Base-by-base conservation (phyloP, 371 early-diverging fungal genomes). In the Batkoa obscura region DNA sequence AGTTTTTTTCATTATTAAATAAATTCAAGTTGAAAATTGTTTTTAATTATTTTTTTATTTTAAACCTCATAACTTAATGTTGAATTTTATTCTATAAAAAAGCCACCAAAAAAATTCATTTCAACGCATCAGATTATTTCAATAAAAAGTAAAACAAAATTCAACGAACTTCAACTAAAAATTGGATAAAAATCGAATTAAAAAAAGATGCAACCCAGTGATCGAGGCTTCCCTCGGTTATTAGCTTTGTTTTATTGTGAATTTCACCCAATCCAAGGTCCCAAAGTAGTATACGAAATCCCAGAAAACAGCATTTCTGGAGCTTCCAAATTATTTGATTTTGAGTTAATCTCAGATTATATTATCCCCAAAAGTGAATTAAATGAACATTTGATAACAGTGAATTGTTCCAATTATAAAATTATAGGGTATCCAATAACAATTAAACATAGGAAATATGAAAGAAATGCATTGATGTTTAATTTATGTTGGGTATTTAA, bases 401-500 rank as follows among this genome's bases (percentile, higher is more conserved):
- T 73, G 41, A 71, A 73, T 0, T n/a, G n/a, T n/a, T n/a, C n/a
- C n/a, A n/a, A n/a, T n/a, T 82, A 84, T 64, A 79, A 83, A 57
- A 75, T 88, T 10, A 74, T 87, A 65, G 82, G 90, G 0, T 79
- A 73, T 64, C 90, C 90, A 10, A 80, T 88, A 17, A 68, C 70
- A 8, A 75, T 91, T 31, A 74, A 78, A 53, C 72, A 84, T 61
- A 72, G 72, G 55, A 79, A 80, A 58, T 91, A 89, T 58, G 64
- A 70, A 15, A 68, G 92, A 30, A 88, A 87, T 67, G 84, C 79
- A n/a, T 72, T 88, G 46, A 72, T 85, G 41, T 92, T 88, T 72
- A 92, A 92, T 63, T 64, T 88, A 13, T 81, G 83, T 56, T 88
- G 90, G 74, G 85, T 88, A n/a, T 92, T 92, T 72, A 86, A 84